Base-by-base conservation (phyloP, 768 basidiomycete species). In the Botryobasidium botryosum region DNA sequence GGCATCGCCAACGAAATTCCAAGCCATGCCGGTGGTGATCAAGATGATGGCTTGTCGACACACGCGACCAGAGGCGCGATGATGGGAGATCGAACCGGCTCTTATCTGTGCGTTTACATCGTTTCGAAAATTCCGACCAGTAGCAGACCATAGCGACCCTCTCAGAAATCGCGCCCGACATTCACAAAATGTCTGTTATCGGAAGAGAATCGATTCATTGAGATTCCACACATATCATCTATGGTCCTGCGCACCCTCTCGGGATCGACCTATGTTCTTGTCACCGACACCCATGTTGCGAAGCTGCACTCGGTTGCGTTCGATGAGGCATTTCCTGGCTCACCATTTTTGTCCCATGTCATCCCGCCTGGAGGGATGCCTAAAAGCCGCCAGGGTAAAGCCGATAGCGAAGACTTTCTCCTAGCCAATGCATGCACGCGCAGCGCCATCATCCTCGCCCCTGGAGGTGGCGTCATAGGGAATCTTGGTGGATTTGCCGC, bases 391-490 rank as follows among this genome's bases (percentile, higher is more conserved):
- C 72, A 83, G 52, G 85, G 85, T 45, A 97, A 97, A 61, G 92
- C 87, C 2, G 69, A 77, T 47, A 79, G 97, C 53, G 92, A 97
- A 59, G 92, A 99, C 62, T 96, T 79, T 62, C 66, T 99, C 36
- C 67, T 97, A 45, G 66, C 77, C 15, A 75, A 91, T 55, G 75
- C 74, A 59, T 94, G 90, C 57, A 94, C 91, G 2, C 67, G 94
- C 47, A 90, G 91, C 60, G 90, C 83, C 2, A 86, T 99, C 50
- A 68, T 97, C 45, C 63, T 99, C 44, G 92, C 91, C 0, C 70
- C 97, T 20, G 94, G 94, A 26, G 92, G 94, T 27, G 94, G 94
- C 25, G 94, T 99, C 45, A 85, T 99, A 48, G 94, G 94, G 10
- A 92, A 99, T 64, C 68, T 97, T 17, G 79, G 90, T 46, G 94